Percentiles rank a stretch among this genome's conserved stretches.
phyloP scores from a whole-genome alignment of 306 rosid genomes.

The Cucurbita maxima region DNA sequence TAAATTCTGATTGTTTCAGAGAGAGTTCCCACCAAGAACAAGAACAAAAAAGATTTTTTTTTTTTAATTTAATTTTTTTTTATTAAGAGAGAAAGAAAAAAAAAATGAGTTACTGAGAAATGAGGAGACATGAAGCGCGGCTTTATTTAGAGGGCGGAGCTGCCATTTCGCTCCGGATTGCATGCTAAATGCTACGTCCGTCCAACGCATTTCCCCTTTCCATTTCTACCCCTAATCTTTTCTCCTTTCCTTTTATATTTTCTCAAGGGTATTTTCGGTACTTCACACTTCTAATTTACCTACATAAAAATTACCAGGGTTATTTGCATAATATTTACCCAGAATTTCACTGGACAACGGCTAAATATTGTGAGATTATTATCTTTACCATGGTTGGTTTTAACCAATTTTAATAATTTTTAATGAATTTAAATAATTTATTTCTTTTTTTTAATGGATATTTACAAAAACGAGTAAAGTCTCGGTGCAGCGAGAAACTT shows the following conservation, averaged over 20 bases:
- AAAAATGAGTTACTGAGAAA: not conserved
- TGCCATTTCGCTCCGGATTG: constrained; percentile 58
- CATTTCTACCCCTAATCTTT: not conserved
- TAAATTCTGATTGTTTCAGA: too few relatives aligned
- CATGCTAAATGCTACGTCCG: constrained; percentile 55
- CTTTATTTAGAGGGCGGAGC: constrained; percentile 37
- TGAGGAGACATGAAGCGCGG: constrained; percentile 1
- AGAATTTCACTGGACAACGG: not conserved
- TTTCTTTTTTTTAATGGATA: not conserved
- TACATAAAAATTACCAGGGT: not conserved
- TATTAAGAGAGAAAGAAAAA: not conserved
- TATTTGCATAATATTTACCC: not conserved
- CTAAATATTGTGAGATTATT: not conserved
- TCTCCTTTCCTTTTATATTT: not conserved
- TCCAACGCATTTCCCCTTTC: constrained; percentile 26
- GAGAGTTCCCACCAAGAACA: too few relatives aligned
- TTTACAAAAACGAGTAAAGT: not conserved
- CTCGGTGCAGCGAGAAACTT: not conserved
- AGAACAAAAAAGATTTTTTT: not conserved
- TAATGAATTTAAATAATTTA: not conserved
- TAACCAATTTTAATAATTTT: not conserved
- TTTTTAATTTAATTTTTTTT: too few relatives aligned
- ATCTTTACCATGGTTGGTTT: not conserved
- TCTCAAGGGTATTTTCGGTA: not conserved
- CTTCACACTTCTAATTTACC: not conserved